Percentiles rank a stretch among this genome's conserved stretches.
These are phyloP conservation scores for Tetragonia tetragonoides DNA, from an alignment of 148 eudicot genomes.

Conservation along the genomic window DNA sequence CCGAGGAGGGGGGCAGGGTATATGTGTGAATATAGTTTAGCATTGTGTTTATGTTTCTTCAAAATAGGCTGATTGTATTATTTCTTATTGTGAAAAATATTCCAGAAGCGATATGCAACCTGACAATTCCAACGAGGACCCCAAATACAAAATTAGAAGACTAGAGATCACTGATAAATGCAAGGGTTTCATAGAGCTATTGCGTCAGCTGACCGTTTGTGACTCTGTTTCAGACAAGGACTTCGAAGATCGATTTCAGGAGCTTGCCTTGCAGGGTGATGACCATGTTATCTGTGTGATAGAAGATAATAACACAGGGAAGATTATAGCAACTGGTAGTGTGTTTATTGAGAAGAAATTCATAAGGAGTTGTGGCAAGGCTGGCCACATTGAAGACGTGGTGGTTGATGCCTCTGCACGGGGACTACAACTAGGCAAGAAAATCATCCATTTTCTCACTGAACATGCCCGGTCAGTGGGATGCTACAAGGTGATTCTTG, in stretches of 20 bases:
- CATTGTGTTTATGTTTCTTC: no score
- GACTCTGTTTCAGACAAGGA: constrained; percentile 64
- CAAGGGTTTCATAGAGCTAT: constrained; percentile 77
- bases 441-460: constrained; percentile 49
- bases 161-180: constrained; percentile 64
- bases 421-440: constrained; percentile 79
- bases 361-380: constrained; percentile 78
- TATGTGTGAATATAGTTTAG: no score
- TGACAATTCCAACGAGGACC: constrained; percentile 12
- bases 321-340: constrained; percentile 80
- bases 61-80: no score
- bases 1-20: no score
- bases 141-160: constrained; percentile 44
- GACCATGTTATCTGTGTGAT: constrained; percentile 76
- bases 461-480: constrained; percentile 64
- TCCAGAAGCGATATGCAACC: constrained; percentile 22
- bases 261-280: constrained; percentile 55
- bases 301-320: constrained; percentile 54
- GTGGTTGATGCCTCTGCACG: constrained; percentile 68
- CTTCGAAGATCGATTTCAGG: constrained; percentile 61
- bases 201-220: constrained; percentile 77
- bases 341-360: constrained; percentile 84
- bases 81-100: background rate
- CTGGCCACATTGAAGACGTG: constrained; percentile 86
- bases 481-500: constrained; percentile 94